A percentile compares a stretch with the other conserved stretches of the same genome.
phyloP scores from a whole-genome alignment of 164 flowering plant species.

The Pachysandra terminalis region DNA sequence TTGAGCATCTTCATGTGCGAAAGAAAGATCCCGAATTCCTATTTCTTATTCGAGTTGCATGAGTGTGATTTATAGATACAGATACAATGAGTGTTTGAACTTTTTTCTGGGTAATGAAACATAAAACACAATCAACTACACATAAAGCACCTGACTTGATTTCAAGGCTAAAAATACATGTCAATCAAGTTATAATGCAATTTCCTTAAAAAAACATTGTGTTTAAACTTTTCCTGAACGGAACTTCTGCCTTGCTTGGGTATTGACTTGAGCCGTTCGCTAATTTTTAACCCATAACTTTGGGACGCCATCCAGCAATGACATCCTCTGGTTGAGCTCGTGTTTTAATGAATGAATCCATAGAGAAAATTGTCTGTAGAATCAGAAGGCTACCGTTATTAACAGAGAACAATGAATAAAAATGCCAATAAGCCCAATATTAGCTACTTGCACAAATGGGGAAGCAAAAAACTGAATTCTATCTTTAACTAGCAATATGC shows the following conservation, averaged over 20 bases:
- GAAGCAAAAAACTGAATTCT: background rate
- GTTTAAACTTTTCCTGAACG: background rate
- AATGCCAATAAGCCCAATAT: background rate
- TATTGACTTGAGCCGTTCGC: background rate
- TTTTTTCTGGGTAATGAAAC: no score
- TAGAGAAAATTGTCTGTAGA: slow-evolving; percentile 62
- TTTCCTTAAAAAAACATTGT: background rate
- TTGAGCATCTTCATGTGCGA: no score
- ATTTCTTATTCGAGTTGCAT: no score
- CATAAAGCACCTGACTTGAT: background rate
- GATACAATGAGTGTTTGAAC: no score
- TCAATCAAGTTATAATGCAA: background rate
- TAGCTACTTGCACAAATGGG: background rate
- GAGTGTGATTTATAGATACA: no score
- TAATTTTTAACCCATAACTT: slow-evolving; percentile 54
- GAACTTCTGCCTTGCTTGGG: slow-evolving; percentile 1
- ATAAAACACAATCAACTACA: background rate
- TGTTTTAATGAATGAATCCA: slow-evolving; percentile 76
- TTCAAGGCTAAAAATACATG: slow-evolving; percentile 1
- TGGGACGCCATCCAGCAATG: slow-evolving; percentile 90
- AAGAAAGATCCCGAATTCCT: no score
- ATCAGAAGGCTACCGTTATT: slow-evolving; percentile 3
- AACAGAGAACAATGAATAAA: background rate
- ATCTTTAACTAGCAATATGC: background rate
- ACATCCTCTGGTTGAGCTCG: slow-evolving; percentile 70